Evolutionary conservation across 176 grass and related monocot genomes (phyloP).

Genomic region (Triticum monococcum): DNA sequence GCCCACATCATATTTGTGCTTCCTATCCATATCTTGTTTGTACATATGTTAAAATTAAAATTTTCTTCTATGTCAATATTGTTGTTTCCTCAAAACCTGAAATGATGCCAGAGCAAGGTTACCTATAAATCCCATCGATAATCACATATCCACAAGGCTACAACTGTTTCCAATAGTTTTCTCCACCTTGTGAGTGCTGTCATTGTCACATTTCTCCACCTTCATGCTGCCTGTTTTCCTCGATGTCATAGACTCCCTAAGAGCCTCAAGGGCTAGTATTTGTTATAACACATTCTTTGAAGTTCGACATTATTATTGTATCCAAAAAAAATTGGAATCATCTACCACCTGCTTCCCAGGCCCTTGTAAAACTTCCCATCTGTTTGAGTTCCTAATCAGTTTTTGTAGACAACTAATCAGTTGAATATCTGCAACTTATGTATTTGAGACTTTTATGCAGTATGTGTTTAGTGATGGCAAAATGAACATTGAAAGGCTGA

Average conservation of each 20-base stretch:
- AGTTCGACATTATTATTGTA: background rate
- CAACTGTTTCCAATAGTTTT: background rate
- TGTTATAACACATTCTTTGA: background rate
- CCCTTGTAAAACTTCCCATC: background rate
- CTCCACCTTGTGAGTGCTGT: background rate
- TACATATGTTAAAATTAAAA: background rate
- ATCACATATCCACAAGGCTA: background rate
- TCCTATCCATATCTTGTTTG: background rate
- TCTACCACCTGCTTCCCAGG: background rate
- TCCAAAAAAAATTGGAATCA: too few relatives aligned
- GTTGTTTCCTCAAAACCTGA: background rate
- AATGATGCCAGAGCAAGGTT: background rate
- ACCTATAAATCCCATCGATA: background rate
- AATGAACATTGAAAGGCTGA: slow-evolving; percentile 73
- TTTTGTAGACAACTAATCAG: background rate
- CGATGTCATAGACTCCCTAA: background rate
- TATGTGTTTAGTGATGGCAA: slow-evolving; percentile 83
- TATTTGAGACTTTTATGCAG: slow-evolving; percentile 40
- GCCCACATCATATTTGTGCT: background rate
- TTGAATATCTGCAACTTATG: slow-evolving; percentile 26
- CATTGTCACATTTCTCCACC: background rate
- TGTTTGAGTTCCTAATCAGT: background rate
- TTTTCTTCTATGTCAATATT: background rate
- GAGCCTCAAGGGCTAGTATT: background rate
- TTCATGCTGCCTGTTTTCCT: background rate